A percentile compares a stretch with the other conserved stretches of the same genome.
Conservation (phyloP, 139 green algal species). For the Choricystis sp. region DNA sequence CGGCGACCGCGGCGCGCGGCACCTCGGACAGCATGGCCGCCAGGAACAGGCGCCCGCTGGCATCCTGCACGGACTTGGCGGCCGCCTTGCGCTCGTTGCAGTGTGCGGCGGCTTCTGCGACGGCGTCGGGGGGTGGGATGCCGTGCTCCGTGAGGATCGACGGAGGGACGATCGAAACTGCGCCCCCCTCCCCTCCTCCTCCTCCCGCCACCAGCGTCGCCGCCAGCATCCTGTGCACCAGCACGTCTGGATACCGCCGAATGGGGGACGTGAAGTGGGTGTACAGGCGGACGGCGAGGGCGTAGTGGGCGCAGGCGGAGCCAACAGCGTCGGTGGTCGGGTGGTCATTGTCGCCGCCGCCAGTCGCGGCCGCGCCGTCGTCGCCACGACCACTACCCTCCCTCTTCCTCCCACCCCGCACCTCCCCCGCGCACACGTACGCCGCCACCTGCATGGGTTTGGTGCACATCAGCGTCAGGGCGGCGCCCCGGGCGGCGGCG, state of each 20-base stretch:
- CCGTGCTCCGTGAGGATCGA: not conserved
- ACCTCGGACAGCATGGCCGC: slow-evolving; percentile 41
- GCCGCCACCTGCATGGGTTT: slow-evolving; percentile 72
- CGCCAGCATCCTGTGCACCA: slow-evolving; percentile 73
- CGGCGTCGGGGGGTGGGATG: slow-evolving; percentile 10
- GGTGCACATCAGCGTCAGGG: slow-evolving; percentile 58
- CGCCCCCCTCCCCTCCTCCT: not conserved
- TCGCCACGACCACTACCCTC: too few relatives aligned
- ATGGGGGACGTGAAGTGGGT: slow-evolving; percentile 75
- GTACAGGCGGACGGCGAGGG: slow-evolving; percentile 64
- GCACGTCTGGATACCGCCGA: slow-evolving; percentile 71
- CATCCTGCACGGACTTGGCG: slow-evolving; percentile 38
- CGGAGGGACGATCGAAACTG: too few relatives aligned
- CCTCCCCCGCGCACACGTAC: slow-evolving; percentile 30
- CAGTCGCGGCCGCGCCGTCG: slow-evolving; percentile 5
- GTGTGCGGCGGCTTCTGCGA: slow-evolving; percentile 38
- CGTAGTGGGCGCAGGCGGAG: slow-evolving; percentile 67
- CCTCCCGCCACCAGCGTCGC: slow-evolving; percentile 33
- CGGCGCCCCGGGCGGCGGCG: too few relatives aligned
- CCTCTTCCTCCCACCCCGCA: too few relatives aligned
- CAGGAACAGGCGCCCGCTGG: slow-evolving; percentile 51
- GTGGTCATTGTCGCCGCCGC: not conserved
- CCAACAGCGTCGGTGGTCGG: not conserved
- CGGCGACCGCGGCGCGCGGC: slow-evolving; percentile 24
- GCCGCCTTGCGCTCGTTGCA: slow-evolving; percentile 68